Base-by-base conservation (phyloP, 1,284 basidiomycete genomes). In the Leucoagaricus sp. region DNA sequence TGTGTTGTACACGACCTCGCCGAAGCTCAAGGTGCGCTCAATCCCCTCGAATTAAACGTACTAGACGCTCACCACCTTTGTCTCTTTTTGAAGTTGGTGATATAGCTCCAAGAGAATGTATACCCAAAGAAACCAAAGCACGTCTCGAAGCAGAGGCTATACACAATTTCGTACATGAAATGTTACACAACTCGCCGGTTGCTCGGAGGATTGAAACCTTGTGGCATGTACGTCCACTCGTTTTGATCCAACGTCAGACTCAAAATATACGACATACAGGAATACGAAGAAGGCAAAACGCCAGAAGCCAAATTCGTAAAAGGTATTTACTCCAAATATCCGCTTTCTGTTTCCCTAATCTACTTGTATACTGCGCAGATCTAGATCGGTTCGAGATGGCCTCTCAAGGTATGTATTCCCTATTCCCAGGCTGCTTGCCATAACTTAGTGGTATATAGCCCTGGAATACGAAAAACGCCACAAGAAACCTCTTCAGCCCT, bases 311-410 rank as follows among this genome's bases (percentile, higher is more conserved):
- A 81, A 62, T 91, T 98, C 63, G 96, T 98, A 58, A 98, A 99
- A 81, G 95, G 93, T 81, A 63, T 60, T 69, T 28, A 15, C 34
- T 47, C 19, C 26, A 7, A 23, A 23, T 36, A n/a, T 12, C n/a
- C 8, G 3, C 29, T 23, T 15, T 31, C 15, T 15, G 33, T 57
- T 15, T 19, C 33, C 33, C 31, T 1, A 36, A 19, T 13, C 48
- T 7, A 57, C 49, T 25, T 23, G 40, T 38, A 36, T 4, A 52
- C 48, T 1, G 49, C 45, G 1, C 53, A 92, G 90, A 99, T 70
- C 80, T 98, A 10, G 96, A 99, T 70, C 81, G 94, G 10, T 88
- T 98, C 59, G 96, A 99, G 72, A 90, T 99, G 81, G 91, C 92
- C 2, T 77, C 91, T 0, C 91, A 93, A 80, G 89, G 89, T 86